Evolutionary conservation across 2,329 filamentous ascomycete species (phyloP).

Genomic region (Aspergillus novofumigatus): DNA sequence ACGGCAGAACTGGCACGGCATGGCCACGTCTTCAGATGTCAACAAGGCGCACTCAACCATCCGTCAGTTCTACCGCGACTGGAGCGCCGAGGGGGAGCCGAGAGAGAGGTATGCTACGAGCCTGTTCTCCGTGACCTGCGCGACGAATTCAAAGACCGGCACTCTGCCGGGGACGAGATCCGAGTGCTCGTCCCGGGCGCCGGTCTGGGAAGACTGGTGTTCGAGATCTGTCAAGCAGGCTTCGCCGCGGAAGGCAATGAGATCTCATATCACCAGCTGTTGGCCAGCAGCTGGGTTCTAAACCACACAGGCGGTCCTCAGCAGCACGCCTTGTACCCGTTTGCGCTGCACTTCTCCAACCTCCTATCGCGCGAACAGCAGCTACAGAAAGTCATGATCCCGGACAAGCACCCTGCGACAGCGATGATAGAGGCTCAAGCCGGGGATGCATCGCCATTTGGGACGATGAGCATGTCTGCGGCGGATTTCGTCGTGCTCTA

Average conservation of each 20-base stretch:
- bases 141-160: constrained; percentile 37
- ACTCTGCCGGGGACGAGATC: constrained; percentile 41
- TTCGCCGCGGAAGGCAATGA: constrained; percentile 84
- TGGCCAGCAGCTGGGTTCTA: constrained; percentile 65
- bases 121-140: constrained; percentile 67
- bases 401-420: constrained; percentile 71
- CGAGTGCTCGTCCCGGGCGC: constrained; percentile 83
- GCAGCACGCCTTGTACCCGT: constrained; percentile 75
- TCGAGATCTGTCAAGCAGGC: constrained; percentile 72
- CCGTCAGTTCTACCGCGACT: constrained; percentile 91
- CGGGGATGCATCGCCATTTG: constrained; percentile 38
- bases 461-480: constrained; percentile 85
- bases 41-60: constrained; percentile 92
- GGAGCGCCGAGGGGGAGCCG: constrained; percentile 73
- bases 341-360: constrained; percentile 85
- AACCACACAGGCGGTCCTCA: constrained; percentile 53
- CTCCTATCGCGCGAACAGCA: constrained; percentile 71
- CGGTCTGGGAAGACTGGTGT: constrained; percentile 81
- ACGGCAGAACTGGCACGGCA: constrained; percentile 61
- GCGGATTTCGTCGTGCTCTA: constrained; percentile 93
- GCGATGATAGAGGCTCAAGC: constrained; percentile 43
- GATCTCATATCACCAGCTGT: constrained; percentile 94
- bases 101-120: constrained; percentile 72
- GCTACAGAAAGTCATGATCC: constrained; percentile 66
- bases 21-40: constrained; percentile 69